Base-by-base conservation (phyloP, 164 flowering plant genomes). In the Piper betle region DNA sequence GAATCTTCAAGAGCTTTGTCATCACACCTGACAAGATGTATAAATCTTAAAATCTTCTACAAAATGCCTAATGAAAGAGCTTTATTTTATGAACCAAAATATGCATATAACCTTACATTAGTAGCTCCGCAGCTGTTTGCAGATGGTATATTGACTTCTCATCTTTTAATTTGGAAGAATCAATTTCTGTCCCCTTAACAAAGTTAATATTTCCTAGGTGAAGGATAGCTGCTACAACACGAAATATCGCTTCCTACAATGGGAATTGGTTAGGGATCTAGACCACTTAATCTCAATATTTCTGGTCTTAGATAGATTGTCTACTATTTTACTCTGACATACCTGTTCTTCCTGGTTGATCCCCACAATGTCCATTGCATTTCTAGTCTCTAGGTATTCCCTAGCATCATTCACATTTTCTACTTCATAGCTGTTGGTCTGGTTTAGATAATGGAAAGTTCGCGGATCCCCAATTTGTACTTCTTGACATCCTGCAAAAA, bases 341-440 rank as follows among this genome's bases (percentile, higher is more conserved):
- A 88, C 96, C 96, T 88, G 96, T 65, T 86, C 93, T 37, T 84
- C 83, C 56, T 75, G 80, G 70, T 71, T 80, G 67, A 88, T 84
- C 41, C 96, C 96, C 12, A 88, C 84, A 41, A 88, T 67, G 65
- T 86, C 96, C 96, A 88, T 88, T 50, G 96, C 96, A 61, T 82
- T 83, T 78, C 91, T 74, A 19, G 92, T 86, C 50, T 79, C 93
- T 38, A 84, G 58, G 53, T 74, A 74, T 62, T 74, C 96, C 64
- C 82, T 77, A 8, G 88, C 84, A 78, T 88, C 91, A 72, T 88
- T 74, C 46, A 84, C 80, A 71, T 78, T 79, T 55, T 77, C 80
- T 20, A 86, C 82, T 69, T 83, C 85, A 57, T 82, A 86, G 59
- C 93, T 84, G 69, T 74, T 83, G 52, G 87, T 78, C 64, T 86